Percentiles rank a stretch among this genome's conserved stretches.
phyloP scores from a whole-genome alignment of 768 basidiomycete species.

The Saitozyma podzolica region DNA sequence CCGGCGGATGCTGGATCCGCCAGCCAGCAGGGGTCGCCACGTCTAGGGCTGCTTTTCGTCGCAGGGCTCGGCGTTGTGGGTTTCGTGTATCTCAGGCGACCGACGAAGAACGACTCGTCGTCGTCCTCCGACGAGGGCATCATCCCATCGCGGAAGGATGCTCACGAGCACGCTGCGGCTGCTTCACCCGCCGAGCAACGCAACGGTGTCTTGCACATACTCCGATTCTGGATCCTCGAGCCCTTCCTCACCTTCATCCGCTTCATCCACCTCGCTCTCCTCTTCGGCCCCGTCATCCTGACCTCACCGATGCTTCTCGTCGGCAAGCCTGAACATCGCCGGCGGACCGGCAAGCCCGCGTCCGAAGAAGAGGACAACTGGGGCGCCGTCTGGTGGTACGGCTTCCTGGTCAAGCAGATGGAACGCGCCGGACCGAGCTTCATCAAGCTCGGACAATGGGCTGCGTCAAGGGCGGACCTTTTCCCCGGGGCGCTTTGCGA shows the following conservation, averaged over 20 bases:
- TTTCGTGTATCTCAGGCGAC: slow-evolving; percentile 20
- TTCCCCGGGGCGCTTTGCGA: slow-evolving; percentile 86
- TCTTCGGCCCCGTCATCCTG: slow-evolving; percentile 86
- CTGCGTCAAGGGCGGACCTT: slow-evolving; percentile 88
- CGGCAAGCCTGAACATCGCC: slow-evolving; percentile 57
- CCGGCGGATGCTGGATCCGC: background rate
- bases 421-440: slow-evolving; percentile 94
- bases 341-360: slow-evolving; percentile 47
- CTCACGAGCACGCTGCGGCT: slow-evolving; percentile 4
- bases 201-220: slow-evolving; percentile 57
- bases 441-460: slow-evolving; percentile 99
- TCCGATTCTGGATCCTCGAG: slow-evolving; percentile 71
- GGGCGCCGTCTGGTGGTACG: slow-evolving; percentile 98
- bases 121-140: background rate
- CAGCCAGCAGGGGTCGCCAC: too few species aligned
- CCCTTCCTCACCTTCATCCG: slow-evolving; percentile 78
- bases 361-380: slow-evolving; percentile 72
- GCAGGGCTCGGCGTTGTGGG: slow-evolving; percentile 32
- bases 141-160: background rate
- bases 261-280: slow-evolving; percentile 74
- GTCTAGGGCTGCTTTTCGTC: slow-evolving; percentile 19
- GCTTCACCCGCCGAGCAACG: slow-evolving; percentile 69
- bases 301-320: slow-evolving; percentile 76
- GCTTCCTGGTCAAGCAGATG: slow-evolving; percentile 83
- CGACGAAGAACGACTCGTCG: slow-evolving; percentile 27